Evolutionary conservation across 108 stramenopile genomes (phyloP).

Genomic region (Cyclotella choctawhatcheeana): DNA sequence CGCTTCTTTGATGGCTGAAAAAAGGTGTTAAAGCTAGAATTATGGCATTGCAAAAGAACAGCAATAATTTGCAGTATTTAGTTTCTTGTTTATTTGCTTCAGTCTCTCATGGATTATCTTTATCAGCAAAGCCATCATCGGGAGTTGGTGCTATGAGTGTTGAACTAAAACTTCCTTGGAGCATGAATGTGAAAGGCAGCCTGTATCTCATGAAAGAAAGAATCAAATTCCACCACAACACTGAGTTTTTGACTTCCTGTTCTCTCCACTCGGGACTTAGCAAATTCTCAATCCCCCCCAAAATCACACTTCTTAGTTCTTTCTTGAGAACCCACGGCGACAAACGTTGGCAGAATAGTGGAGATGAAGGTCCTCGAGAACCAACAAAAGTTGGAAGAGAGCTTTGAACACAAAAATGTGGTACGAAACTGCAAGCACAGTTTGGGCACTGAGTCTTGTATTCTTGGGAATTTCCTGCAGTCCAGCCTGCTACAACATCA

Average conservation of each 20-base stretch:
- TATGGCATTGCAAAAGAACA: too few relatives aligned
- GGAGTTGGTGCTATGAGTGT: slow-evolving; percentile 86
- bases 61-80: too few relatives aligned
- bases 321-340: slow-evolving; percentile 89
- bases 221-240: slow-evolving; percentile 87
- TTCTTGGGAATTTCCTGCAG: slow-evolving; percentile 62
- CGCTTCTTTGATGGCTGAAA: too few relatives aligned
- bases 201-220: slow-evolving; percentile 83
- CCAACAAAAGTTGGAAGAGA: slow-evolving; percentile 65
- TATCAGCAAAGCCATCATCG: slow-evolving; percentile 7
- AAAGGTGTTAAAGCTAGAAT: too few relatives aligned
- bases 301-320: slow-evolving; percentile 81
- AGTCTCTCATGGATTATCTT: too few relatives aligned
- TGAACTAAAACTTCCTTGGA: slow-evolving; percentile 82
- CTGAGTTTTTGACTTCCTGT: slow-evolving; percentile 77
- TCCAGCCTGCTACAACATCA: slow-evolving; percentile 72
- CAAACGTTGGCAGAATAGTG: slow-evolving; percentile 83
- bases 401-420: slow-evolving; percentile 68
- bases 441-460: slow-evolving; percentile 67
- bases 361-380: slow-evolving; percentile 78
- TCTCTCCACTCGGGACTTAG: slow-evolving; percentile 76
- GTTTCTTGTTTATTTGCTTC: too few relatives aligned
- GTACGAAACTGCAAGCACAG: slow-evolving; percentile 77
- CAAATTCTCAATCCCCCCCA: slow-evolving; percentile 76
- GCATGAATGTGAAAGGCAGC: slow-evolving; percentile 79